Base-by-base conservation (phyloP, 2,329 filamentous ascomycete genomes). In the Peltaster fructicola region DNA sequence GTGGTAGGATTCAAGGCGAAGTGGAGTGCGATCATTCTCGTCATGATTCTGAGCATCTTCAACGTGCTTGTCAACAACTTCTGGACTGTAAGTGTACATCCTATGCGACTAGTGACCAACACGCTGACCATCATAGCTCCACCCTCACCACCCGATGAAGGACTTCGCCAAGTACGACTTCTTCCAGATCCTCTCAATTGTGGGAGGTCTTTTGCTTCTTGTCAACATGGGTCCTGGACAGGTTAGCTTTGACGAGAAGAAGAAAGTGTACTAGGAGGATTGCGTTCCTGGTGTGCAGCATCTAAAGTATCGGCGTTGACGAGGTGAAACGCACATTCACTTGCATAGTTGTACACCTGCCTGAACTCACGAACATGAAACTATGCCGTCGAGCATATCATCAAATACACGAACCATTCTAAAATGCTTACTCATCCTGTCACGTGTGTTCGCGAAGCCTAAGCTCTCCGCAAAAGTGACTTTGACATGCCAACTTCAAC, bases 131-230 rank as follows among this genome's bases (percentile, higher is more conserved):
- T 24, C 6, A 22, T 38, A 91, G 78, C 80, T 98, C 39, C 85
- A 95, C 61, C 77, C 85, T 40, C 79, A 91, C 61, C 88, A 98
- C 63, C 88, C 88, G 23, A 85, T 95, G 67, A 95, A 95, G 70
- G 88, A 98, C 57, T 98, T 98, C 51, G 88, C 88, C 64, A 98
- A 98, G 62, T 98, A 98, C 68, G 88, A 98, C 54, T 98, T 98
- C 66, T 98, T 98, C 73, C 88, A 98, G 64, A 93, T 95, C 44
- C 66, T 98, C 27, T 98, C 88, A 25, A 98, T 98, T 51, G 85
- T 95, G 38, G 88, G 88, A 37, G 88, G 88, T 53, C 78, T 98
- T 30, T 67, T 98, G 30, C 73, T 98, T 38, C 70, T 98, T 39
- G 84, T 95, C 59, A 98, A 98, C 70, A 93, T 88, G 69, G 88